Evolutionary conservation across 129 eudicot species (phyloP).

Genomic region (Rutidosis leptorrhynchoides): DNA sequence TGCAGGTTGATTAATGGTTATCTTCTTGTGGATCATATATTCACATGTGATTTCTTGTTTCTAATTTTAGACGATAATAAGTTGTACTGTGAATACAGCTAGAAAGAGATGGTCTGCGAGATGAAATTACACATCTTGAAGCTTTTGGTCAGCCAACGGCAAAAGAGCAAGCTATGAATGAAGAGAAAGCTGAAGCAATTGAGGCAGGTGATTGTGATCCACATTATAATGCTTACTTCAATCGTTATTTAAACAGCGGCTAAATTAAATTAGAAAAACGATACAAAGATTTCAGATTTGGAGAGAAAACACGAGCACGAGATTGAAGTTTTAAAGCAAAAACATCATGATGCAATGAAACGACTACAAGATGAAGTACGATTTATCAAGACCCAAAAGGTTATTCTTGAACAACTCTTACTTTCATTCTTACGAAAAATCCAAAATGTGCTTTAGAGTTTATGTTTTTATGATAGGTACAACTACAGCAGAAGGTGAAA

Average conservation of each 20-base stretch:
- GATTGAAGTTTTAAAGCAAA: conserved; percentile 84
- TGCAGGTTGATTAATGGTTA: conserved; percentile 23
- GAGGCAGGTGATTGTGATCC: conserved; percentile 74
- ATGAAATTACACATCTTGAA: conserved; percentile 68
- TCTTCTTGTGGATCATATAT: not conserved
- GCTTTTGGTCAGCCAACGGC: conserved; percentile 59
- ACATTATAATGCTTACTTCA: conserved; percentile 17
- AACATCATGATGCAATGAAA: conserved; percentile 86
- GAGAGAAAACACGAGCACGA: conserved; percentile 93
- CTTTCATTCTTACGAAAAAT: conserved; percentile 16
- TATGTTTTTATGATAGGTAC: conserved; percentile 55
- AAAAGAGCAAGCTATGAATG: conserved; percentile 61
- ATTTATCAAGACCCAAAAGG: conserved; percentile 93
- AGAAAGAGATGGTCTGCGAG: conserved; percentile 69
- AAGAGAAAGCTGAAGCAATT: conserved; percentile 69
- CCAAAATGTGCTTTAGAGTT: conserved; percentile 3
- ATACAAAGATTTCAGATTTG: conserved; percentile 73
- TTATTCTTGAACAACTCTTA: conserved; percentile 19
- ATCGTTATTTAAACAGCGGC: conserved; percentile 13
- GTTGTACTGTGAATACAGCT: conserved; percentile 27
- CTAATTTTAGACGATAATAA: not conserved
- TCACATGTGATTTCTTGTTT: not conserved
- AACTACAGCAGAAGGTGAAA: conserved; percentile 89
- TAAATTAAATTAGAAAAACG: conserved; percentile 9
- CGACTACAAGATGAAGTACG: conserved; percentile 89